phyloP scores from a whole-genome alignment of 257 asterid genomes.

The Paraleonurus japonicus region DNA sequence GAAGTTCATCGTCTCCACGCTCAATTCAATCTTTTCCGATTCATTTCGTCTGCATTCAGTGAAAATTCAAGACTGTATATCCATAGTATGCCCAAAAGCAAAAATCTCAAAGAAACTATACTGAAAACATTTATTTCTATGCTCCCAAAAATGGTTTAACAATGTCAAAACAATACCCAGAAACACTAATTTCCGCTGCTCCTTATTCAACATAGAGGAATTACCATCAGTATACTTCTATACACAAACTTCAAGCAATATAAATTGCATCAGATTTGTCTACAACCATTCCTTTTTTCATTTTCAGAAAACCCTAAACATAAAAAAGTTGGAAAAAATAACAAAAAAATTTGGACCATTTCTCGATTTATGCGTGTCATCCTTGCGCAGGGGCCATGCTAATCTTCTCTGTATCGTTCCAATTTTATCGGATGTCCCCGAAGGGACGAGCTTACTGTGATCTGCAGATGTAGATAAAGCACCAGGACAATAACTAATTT shows the following conservation, averaged over 20 bases:
- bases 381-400: conserved; percentile 90
- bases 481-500: background rate
- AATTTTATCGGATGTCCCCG: conserved; percentile 43
- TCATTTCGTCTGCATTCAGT: background rate
- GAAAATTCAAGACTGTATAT: background rate
- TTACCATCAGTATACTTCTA: too few relatives aligned
- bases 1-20: background rate
- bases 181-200: background rate
- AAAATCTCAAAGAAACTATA: too few relatives aligned
- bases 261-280: too few relatives aligned
- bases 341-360: conserved; percentile 42
- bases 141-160: too few relatives aligned
- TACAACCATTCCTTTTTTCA: too few relatives aligned
- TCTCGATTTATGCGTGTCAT: conserved; percentile 69
- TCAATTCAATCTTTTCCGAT: background rate
- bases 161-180: background rate
- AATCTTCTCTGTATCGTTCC: conserved; percentile 80
- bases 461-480: background rate
- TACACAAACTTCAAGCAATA: too few relatives aligned
- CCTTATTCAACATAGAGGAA: too few relatives aligned
- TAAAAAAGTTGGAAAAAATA: too few relatives aligned
- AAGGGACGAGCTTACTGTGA: background rate
- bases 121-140: background rate
- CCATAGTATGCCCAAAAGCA: too few relatives aligned
- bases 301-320: too few relatives aligned